A percentile compares a stretch with the other conserved stretches of the same genome.
These are phyloP conservation scores for Strobilomyces echinocephalus DNA, from an alignment of 768 basidiomycete genomes.

Conservation along the genomic window DNA sequence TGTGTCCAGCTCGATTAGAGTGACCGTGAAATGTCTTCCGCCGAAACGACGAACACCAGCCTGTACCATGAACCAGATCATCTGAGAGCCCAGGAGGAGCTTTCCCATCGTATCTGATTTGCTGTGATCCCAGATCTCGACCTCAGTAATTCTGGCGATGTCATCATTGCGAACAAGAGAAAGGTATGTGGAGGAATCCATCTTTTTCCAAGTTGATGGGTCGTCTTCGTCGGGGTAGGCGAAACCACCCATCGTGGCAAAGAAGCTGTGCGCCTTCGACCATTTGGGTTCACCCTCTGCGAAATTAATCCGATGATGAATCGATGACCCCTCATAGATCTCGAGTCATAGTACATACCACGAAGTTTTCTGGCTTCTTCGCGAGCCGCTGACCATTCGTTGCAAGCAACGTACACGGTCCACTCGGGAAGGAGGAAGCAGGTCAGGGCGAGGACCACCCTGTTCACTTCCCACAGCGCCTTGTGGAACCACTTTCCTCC, in stretches of 20 bases:
- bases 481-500: background rate
- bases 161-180: background rate
- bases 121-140: background rate
- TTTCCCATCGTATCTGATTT: conserved; percentile 1
- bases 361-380: too few relatives aligned
- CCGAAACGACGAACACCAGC: background rate
- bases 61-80: background rate
- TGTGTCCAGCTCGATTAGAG: conserved; percentile 4
- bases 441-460: background rate
- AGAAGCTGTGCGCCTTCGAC: background rate
- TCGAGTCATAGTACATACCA: too few relatives aligned
- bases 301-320: background rate
- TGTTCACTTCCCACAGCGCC: background rate
- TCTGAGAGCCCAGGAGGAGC: background rate
- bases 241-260: background rate
- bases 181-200: background rate
- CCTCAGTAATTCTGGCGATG: too few relatives aligned
- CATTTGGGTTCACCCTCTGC: background rate
- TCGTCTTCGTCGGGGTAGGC: background rate
- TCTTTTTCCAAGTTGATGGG: background rate
- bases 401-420: background rate
- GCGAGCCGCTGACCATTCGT: background rate
- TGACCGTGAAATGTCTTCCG: background rate
- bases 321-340: background rate
- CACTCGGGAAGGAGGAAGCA: background rate